Evolutionary conservation across 2,329 filamentous ascomycete species (phyloP), one percentile per base, ranked within the genome.

Genomic region (Cladophialophora yegresii): DNA sequence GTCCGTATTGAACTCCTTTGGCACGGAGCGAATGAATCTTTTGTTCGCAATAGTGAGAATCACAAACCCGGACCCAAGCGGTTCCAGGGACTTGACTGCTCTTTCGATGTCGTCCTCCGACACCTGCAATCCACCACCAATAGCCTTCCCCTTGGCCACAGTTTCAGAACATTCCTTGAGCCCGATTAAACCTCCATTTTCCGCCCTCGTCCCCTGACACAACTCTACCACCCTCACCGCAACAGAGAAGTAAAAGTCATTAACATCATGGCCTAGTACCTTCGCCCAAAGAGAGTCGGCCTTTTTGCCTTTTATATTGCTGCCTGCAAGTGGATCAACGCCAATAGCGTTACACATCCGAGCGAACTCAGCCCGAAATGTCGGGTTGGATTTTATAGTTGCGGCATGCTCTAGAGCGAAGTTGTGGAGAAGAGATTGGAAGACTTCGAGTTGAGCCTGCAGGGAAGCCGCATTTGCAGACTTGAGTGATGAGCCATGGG

Each of bases 311-410:
- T 81, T 76, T 65, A 80, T 78, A 72, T 83, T 86, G 71, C 80
- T 84, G 63, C 84, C 87, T n/a, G 92, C 92, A 20, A 99, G 83
- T 1, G 95, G 96, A 76, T 99, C 95, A 12, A 99, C 92, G 55
- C 95, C 95, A 71, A 99, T 97, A 67, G 93, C 92, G 73, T 92
- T 87, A 80, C 95, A 99, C 95, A 99, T 99, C 76, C 93, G 92
- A 2, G 95, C 93, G 75, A 99, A 99, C 78, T 99, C 93, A 36
- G 93, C 92, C 66, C 95, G 91, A 78, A 99, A 99, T 8, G 87
- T 89, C 5, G 95, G 95, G 76, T 98, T 93, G 2, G 92, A 96
- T 68, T 93, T 93, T 65, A 99, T 99, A 73, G 96, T 95, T 75
- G 93, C 92, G 71, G 90, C 91, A 83, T 99, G 95, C 56, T 93